phyloP scores from a whole-genome alignment of 2,329 filamentous ascomycete species.

The Aspergillus ochraceus region DNA sequence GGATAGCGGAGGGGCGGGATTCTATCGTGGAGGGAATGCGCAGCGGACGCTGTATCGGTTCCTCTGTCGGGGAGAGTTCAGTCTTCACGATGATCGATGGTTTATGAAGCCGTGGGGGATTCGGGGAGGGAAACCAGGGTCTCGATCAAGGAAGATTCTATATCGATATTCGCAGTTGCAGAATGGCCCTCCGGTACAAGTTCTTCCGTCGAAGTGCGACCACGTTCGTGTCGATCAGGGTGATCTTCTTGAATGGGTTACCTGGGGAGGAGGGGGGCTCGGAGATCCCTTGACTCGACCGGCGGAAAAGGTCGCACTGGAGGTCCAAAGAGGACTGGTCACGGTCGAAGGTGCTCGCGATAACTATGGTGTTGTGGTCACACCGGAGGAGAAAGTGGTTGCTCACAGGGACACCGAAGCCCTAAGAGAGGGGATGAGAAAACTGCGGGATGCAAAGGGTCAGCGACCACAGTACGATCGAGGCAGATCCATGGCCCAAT shows the following conservation, averaged over 20 bases:
- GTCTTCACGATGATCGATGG: constrained; percentile 52
- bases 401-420: constrained; percentile 35
- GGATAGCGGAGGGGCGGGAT: constrained; percentile 51
- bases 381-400: constrained; percentile 37
- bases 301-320: constrained; percentile 45
- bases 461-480: constrained; percentile 40
- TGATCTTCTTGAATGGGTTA: constrained; percentile 53
- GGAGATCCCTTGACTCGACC: constrained; percentile 49
- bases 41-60: constrained; percentile 51
- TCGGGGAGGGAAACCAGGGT: constrained; percentile 48
- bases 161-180: constrained; percentile 43
- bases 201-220: constrained; percentile 51
- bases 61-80: constrained; percentile 48
- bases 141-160: constrained; percentile 44
- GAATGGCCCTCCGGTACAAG: constrained; percentile 29
- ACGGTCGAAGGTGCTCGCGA: constrained; percentile 42
- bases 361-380: constrained; percentile 50
- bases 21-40: constrained; percentile 51
- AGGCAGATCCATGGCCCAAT: constrained; percentile 43
- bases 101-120: constrained; percentile 53
- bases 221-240: constrained; percentile 47
- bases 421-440: constrained; percentile 34
- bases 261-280: constrained; percentile 52
- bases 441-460: constrained; percentile 20
- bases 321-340: constrained; percentile 48